Conservation (phyloP, 106 monocot species). For the Dendrobium chrysotoxum region DNA sequence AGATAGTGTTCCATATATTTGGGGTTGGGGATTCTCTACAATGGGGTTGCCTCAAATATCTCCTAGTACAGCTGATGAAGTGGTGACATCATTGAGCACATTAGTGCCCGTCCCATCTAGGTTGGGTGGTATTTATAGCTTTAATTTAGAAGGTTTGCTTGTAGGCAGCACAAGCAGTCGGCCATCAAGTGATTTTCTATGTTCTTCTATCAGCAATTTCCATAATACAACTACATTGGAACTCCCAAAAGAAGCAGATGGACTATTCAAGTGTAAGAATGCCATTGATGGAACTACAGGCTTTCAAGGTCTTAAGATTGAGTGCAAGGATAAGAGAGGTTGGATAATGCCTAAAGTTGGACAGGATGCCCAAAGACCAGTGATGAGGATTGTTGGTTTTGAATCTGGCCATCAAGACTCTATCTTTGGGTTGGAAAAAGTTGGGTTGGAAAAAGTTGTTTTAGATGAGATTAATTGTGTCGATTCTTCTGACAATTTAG, state of each 20-base stretch:
- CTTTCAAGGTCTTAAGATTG: too few relatives aligned
- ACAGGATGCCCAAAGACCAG: too few relatives aligned
- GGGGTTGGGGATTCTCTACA: background rate
- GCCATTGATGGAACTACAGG: too few relatives aligned
- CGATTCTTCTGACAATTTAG: slow-evolving; percentile 4
- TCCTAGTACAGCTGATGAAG: slow-evolving; percentile 26
- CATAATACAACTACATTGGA: slow-evolving; percentile 25
- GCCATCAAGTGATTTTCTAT: slow-evolving; percentile 18
- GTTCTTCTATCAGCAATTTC: slow-evolving; percentile 30
- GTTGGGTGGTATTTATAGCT: slow-evolving; percentile 25
- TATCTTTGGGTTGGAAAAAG: too few relatives aligned
- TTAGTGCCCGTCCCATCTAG: slow-evolving; percentile 27
- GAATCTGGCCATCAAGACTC: too few relatives aligned
- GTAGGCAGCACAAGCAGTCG: slow-evolving; percentile 18
- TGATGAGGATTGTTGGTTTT: too few relatives aligned
- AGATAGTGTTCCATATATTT: background rate
- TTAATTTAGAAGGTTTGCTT: slow-evolving; percentile 46
- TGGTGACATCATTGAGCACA: too few relatives aligned
- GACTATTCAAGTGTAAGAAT: too few relatives aligned
- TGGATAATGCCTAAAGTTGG: too few relatives aligned
- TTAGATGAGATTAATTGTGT: too few relatives aligned
- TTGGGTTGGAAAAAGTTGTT: too few relatives aligned
- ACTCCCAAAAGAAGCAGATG: slow-evolving; percentile 18
- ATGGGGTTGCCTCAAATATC: slow-evolving; percentile 76
- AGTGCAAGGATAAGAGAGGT: too few relatives aligned